These are phyloP conservation scores for Eucalyptus cladocalyx DNA, from an alignment of 345 rosid genomes.

Conservation along the genomic window DNA sequence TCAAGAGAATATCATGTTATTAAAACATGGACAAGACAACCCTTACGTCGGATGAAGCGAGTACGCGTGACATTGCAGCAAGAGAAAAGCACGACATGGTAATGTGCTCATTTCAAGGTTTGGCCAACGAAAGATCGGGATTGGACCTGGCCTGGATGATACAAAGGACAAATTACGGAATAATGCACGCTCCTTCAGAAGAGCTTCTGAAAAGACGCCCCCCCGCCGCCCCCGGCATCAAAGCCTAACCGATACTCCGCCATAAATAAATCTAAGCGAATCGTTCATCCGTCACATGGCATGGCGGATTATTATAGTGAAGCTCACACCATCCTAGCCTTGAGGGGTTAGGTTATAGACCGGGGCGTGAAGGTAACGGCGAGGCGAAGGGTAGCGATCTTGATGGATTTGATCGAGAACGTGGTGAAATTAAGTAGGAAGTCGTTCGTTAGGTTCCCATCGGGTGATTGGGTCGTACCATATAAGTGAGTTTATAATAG, in stretches of 20 bases:
- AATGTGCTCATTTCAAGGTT: background rate
- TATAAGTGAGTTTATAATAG: background rate
- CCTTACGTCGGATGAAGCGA: too few species aligned
- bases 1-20: background rate
- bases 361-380: background rate
- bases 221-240: background rate
- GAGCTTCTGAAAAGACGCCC: background rate
- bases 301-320: background rate
- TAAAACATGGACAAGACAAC: too few species aligned
- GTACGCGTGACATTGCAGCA: too few species aligned
- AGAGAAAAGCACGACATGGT: background rate
- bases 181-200: background rate
- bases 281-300: background rate
- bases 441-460: too few species aligned
- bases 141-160: background rate
- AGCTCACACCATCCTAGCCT: background rate
- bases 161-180: background rate
- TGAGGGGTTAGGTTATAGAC: background rate
- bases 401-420: too few species aligned
- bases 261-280: background rate
- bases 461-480: too few species aligned
- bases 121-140: background rate
- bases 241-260: background rate
- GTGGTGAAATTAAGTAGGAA: too few species aligned
- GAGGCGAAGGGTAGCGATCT: too few species aligned